These are phyloP conservation scores for Pulveroboletus sp. DNA, from an alignment of 768 basidiomycete species.

Conservation along the genomic window DNA sequence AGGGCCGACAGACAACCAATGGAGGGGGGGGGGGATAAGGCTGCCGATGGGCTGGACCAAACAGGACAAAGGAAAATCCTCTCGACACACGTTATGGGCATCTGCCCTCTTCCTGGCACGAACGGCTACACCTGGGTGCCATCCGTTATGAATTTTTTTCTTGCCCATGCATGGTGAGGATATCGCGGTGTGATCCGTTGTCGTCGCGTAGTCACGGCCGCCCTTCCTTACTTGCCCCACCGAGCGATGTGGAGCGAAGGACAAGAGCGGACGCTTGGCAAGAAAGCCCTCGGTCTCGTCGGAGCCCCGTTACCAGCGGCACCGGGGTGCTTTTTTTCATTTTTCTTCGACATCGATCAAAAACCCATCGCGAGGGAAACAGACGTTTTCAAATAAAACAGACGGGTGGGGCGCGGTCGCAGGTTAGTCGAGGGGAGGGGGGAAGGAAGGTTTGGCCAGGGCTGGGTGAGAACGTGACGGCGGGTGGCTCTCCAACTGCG, in stretches of 20 bases:
- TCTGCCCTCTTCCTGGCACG: neutral
- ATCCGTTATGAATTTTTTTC: neutral
- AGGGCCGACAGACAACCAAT: neutral
- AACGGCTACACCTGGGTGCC: neutral
- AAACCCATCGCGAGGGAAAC: too few species aligned
- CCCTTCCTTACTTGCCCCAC: neutral
- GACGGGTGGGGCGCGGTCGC: neutral
- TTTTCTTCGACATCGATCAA: too few species aligned
- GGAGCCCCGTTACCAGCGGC: neutral
- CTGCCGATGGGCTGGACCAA: slow-evolving; percentile 1
- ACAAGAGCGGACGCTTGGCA: neutral
- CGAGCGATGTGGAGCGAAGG: neutral
- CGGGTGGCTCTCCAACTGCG: slow-evolving; percentile 12
- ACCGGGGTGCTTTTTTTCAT: too few species aligned
- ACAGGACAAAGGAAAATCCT: neutral
- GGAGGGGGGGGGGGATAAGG: slow-evolving; percentile 1
- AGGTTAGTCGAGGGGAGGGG: too few species aligned
- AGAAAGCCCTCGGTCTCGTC: neutral
- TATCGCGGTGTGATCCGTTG: slow-evolving; percentile 16
- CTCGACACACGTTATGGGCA: neutral
- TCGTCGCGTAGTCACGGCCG: slow-evolving; percentile 8
- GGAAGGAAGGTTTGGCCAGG: neutral
- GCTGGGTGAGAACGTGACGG: slow-evolving; percentile 21
- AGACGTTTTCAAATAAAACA: neutral
- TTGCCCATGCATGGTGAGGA: neutral